phyloP scores from a whole-genome alignment of 192 early-diverging fungal species.

The Coemansia sp. region DNA sequence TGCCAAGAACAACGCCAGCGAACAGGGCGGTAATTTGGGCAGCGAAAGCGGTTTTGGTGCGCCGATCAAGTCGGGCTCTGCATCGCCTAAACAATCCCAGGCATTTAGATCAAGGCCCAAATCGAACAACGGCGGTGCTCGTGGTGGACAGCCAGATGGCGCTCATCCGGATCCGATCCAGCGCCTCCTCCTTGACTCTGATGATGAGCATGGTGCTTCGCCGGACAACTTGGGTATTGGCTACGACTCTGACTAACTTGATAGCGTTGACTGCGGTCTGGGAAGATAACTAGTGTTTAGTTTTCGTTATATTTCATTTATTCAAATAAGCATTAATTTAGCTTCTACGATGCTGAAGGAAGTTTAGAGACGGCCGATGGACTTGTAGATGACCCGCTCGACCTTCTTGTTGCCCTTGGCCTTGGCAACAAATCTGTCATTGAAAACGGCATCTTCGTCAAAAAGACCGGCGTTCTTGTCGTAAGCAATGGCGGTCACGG shows the following conservation, averaged over 20 bases:
- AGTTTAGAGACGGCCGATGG: constrained; percentile 10
- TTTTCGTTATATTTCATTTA: neutral
- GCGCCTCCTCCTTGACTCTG: neutral
- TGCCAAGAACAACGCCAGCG: neutral
- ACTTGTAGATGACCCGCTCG: constrained; percentile 12
- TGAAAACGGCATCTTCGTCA: constrained; percentile 9
- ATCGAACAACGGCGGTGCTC: neutral
- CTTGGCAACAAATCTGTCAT: constrained; percentile 6
- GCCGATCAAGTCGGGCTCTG: neutral
- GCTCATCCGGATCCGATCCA: neutral
- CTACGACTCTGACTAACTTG: neutral
- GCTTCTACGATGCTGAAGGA: neutral
- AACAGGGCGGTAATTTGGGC: neutral
- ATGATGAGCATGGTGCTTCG: neutral
- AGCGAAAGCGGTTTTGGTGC: neutral
- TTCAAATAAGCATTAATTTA: neutral
- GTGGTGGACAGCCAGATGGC: neutral
- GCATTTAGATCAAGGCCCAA: neutral
- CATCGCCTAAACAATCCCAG: neutral
- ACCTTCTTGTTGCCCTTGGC: constrained; percentile 7
- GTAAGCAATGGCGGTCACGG: constrained; percentile 1
- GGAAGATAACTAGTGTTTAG: neutral
- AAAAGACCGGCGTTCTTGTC: constrained; percentile 1
- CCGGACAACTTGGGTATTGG: neutral
- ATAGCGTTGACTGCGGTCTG: neutral